Evolutionary conservation across 2,329 filamentous ascomycete species (phyloP).

Genomic region (Ciborinia camelliae): DNA sequence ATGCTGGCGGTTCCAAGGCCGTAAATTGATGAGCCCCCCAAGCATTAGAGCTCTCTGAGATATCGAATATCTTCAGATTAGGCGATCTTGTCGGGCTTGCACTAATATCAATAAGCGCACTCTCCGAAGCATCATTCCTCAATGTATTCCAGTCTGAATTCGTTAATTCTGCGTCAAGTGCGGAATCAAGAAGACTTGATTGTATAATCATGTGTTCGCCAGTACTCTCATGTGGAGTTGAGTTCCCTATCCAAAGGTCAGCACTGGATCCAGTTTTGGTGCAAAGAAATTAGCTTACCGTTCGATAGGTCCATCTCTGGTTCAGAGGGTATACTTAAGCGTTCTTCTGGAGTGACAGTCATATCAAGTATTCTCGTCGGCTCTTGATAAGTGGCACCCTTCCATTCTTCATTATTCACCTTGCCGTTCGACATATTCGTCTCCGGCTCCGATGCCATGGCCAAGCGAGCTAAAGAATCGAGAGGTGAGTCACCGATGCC

Average conservation of each 20-base stretch:
- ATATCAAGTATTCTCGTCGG: not conserved
- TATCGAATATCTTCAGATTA: not conserved
- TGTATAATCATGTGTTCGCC: not conserved
- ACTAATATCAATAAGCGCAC: not conserved
- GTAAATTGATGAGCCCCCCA: not conserved
- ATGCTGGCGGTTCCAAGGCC: not conserved
- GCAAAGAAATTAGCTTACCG: not conserved
- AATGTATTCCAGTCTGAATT: constrained; percentile 7
- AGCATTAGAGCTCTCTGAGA: not conserved
- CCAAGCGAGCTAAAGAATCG: constrained; percentile 4
- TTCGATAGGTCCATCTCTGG: not conserved
- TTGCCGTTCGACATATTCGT: not conserved
- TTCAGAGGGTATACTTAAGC: too few relatives aligned
- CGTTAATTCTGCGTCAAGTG: not conserved
- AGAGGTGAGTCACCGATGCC: not conserved
- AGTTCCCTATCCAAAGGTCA: not conserved
- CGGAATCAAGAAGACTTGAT: constrained; percentile 12
- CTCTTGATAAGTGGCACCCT: not conserved
- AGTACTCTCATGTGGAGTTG: not conserved
- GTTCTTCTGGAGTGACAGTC: not conserved
- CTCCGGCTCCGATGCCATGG: not conserved
- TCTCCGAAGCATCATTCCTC: not conserved
- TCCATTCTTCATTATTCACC: not conserved
- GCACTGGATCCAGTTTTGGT: not conserved
- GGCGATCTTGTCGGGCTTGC: constrained; percentile 6